phyloP scores from a whole-genome alignment of 1,139 yeast genomes.

The Pichia sp. region DNA sequence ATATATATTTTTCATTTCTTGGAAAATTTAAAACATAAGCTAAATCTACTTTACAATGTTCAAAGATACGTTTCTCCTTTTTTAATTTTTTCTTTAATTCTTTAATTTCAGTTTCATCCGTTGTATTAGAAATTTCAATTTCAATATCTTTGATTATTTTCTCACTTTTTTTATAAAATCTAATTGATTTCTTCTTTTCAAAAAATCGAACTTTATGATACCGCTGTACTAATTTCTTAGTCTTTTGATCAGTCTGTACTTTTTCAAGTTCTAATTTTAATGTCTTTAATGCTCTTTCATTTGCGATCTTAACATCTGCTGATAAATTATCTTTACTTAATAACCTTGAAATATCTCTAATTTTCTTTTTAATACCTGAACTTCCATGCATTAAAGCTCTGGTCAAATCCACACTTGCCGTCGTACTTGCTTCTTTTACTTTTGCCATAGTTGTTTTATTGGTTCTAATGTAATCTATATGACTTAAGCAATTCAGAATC shows the following conservation, averaged over 20 bases:
- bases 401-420: slow-evolving; percentile 25
- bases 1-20: slow-evolving; percentile 68
- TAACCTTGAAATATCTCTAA: slow-evolving; percentile 77
- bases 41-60: slow-evolving; percentile 62
- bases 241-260: slow-evolving; percentile 44
- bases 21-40: slow-evolving; percentile 80
- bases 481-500: neutral
- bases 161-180: slow-evolving; percentile 62
- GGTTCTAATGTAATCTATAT: neutral
- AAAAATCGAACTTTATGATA: slow-evolving; percentile 94
- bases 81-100: slow-evolving; percentile 48
- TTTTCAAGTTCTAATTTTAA: slow-evolving; percentile 59
- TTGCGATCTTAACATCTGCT: slow-evolving; percentile 69
- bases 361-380: slow-evolving; percentile 68
- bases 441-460: slow-evolving; percentile 5
- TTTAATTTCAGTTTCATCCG: slow-evolving; percentile 26
- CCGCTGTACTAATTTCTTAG: slow-evolving; percentile 60
- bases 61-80: slow-evolving; percentile 45
- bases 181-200: slow-evolving; percentile 79
- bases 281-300: slow-evolving; percentile 81
- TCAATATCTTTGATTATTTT: slow-evolving; percentile 41
- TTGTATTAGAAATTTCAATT: slow-evolving; percentile 19
- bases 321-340: slow-evolving; percentile 57
- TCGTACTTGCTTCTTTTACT: slow-evolving; percentile 9
- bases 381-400: slow-evolving; percentile 26